Percentiles rank a stretch among this genome's conserved stretches.
phyloP scores from a whole-genome alignment of 257 asterid species.

The Rehmannia glutinosa region DNA sequence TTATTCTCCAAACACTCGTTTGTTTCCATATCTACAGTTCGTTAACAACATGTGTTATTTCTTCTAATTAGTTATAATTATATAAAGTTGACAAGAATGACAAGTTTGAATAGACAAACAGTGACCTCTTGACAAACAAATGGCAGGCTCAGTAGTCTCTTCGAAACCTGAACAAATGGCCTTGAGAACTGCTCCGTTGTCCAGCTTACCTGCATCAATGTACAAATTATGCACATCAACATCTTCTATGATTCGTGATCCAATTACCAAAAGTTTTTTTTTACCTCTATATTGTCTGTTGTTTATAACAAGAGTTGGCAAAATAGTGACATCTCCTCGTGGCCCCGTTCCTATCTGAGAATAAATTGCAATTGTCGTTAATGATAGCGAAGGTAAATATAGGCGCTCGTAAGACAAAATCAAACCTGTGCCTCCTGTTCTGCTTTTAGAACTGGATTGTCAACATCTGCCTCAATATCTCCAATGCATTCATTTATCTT shows the following conservation, averaged over 20 bases:
- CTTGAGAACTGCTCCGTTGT: constrained; percentile 52
- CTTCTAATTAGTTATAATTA: background rate
- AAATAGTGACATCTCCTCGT: constrained; percentile 59
- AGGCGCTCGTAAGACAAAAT: background rate
- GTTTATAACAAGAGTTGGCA: constrained; percentile 53
- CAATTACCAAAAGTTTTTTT: too few species aligned
- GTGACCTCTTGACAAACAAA: constrained; percentile 36
- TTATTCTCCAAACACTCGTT: constrained; percentile 82
- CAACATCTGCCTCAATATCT: constrained; percentile 67
- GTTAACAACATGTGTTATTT: constrained; percentile 2
- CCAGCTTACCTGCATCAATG: constrained; percentile 37
- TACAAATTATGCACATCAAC: background rate
- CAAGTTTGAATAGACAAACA: background rate
- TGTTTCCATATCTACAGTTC: constrained; percentile 67
- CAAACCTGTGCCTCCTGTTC: constrained; percentile 47
- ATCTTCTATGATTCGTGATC: too few species aligned
- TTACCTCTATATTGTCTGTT: constrained; percentile 53
- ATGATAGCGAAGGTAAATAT: too few species aligned
- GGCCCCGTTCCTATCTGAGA: constrained; percentile 48
- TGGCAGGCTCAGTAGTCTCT: constrained; percentile 45
- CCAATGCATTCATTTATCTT: constrained; percentile 75
- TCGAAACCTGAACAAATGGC: constrained; percentile 51
- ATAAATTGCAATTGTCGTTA: background rate
- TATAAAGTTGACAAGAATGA: background rate
- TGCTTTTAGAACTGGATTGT: constrained; percentile 56